Percentiles rank a stretch among this genome's conserved stretches.
These are phyloP conservation scores for Apiotrichum mycotoxinovorans DNA, from an alignment of 1,284 basidiomycete species.

Conservation along the genomic window DNA sequence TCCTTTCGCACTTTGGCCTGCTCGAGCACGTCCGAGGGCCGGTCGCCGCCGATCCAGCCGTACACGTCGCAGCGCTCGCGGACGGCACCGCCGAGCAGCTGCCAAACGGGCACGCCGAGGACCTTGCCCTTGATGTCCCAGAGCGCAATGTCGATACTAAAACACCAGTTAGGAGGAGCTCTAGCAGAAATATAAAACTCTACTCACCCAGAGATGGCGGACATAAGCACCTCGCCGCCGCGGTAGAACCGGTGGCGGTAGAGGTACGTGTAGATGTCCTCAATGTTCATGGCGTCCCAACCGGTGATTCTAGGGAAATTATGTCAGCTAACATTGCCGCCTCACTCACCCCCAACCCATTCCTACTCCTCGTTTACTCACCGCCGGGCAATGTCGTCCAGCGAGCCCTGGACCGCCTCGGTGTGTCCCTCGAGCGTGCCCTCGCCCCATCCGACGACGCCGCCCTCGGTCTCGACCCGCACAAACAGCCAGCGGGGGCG, in stretches of 20 bases:
- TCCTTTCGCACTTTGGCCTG: conserved; percentile 62
- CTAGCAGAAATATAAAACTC: too few species aligned
- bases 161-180: neutral
- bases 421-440: conserved; percentile 56
- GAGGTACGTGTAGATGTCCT: conserved; percentile 58
- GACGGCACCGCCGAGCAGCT: conserved; percentile 69
- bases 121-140: conserved; percentile 78
- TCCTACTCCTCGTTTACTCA: conserved; percentile 32
- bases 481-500: conserved; percentile 74
- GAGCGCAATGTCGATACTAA: conserved; percentile 57
- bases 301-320: conserved; percentile 50
- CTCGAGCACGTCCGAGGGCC: conserved; percentile 61
- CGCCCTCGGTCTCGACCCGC: conserved; percentile 64
- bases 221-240: conserved; percentile 69
- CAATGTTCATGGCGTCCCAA: conserved; percentile 65
- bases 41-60: conserved; percentile 57
- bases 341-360: too few species aligned
- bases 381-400: conserved; percentile 60
- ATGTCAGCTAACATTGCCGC: conserved; percentile 1
- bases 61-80: conserved; percentile 47
- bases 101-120: conserved; percentile 69
- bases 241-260: conserved; percentile 68
- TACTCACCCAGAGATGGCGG: conserved; percentile 36
- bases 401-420: conserved; percentile 70
- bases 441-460: conserved; percentile 63